Percentiles rank a stretch among this genome's conserved stretches.
phyloP scores from a whole-genome alignment of 1,284 basidiomycete species.

The Anthracocystis panici-leucophaei region DNA sequence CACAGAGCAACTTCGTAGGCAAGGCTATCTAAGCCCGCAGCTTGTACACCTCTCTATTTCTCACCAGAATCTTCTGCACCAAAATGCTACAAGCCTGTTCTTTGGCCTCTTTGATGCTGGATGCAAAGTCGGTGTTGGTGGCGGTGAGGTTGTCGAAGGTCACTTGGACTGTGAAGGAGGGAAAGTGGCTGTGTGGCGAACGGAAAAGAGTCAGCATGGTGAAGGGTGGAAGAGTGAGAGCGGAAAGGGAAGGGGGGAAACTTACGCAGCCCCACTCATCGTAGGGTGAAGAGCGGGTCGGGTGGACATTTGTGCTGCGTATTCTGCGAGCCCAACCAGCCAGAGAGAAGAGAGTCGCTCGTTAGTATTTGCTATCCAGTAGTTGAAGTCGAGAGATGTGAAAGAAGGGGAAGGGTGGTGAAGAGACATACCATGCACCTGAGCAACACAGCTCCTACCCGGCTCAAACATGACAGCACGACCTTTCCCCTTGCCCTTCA shows the following conservation, averaged over 20 bases:
- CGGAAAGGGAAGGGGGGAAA: neutral
- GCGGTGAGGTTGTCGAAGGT: slow-evolving; percentile 9
- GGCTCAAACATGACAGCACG: slow-evolving; percentile 15
- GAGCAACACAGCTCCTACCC: slow-evolving; percentile 10
- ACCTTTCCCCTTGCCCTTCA: slow-evolving; percentile 35
- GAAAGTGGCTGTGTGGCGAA: slow-evolving; percentile 17
- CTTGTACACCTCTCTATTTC: neutral
- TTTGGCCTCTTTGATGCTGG: slow-evolving; percentile 35
- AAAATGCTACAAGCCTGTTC: slow-evolving; percentile 13
- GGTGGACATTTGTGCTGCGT: slow-evolving; percentile 12
- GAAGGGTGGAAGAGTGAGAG: neutral
- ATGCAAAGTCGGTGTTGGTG: neutral
- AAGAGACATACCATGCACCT: slow-evolving; percentile 30
- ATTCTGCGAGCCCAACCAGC: slow-evolving; percentile 15
- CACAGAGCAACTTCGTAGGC: too few species aligned
- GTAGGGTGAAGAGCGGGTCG: slow-evolving; percentile 16
- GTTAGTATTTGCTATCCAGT: too few species aligned
- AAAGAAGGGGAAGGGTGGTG: neutral
- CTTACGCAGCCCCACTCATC: slow-evolving; percentile 19
- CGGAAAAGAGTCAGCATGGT: neutral
- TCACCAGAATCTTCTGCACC: slow-evolving; percentile 1
- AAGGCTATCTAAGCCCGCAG: neutral
- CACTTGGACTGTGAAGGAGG: slow-evolving; percentile 13
- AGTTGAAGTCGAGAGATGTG: neutral
- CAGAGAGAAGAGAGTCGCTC: neutral